Conservation (phyloP, 2,329 filamentous ascomycete species). For the Phyllosticta citrichinensis region DNA sequence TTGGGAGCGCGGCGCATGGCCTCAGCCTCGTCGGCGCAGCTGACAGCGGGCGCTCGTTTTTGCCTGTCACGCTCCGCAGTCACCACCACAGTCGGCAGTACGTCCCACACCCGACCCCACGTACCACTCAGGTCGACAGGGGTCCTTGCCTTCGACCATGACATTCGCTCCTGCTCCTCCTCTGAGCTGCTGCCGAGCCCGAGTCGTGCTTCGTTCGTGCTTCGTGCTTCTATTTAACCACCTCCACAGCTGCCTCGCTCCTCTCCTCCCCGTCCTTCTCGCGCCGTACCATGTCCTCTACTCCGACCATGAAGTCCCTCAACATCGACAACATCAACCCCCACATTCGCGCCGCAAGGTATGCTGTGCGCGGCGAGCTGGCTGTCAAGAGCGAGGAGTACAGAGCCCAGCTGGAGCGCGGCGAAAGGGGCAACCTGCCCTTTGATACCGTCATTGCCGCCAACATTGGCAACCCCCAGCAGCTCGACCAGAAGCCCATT, state of each 20-base stretch:
- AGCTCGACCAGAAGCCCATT: slow-evolving; percentile 97
- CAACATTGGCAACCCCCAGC: slow-evolving; percentile 98
- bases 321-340: slow-evolving; percentile 86
- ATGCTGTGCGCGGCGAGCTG: slow-evolving; percentile 92
- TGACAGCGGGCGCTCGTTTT: neutral
- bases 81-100: neutral
- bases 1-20: neutral
- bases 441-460: slow-evolving; percentile 89
- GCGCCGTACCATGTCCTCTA: slow-evolving; percentile 3
- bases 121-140: neutral
- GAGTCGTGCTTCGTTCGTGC: neutral
- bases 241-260: neutral
- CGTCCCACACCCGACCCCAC: neutral
- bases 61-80: neutral
- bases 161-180: neutral
- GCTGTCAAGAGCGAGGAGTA: slow-evolving; percentile 90
- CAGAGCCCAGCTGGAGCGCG: slow-evolving; percentile 56
- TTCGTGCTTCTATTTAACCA: neutral
- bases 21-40: neutral
- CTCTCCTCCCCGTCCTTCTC: neutral
- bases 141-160: neutral
- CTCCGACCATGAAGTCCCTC: slow-evolving; percentile 33
- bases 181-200: too few species aligned
- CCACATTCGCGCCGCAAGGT: slow-evolving; percentile 76
- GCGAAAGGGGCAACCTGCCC: slow-evolving; percentile 57